Evolutionary conservation across 176 grass and related monocot genomes (phyloP).

Genomic region (Musa troglodytarum): DNA sequence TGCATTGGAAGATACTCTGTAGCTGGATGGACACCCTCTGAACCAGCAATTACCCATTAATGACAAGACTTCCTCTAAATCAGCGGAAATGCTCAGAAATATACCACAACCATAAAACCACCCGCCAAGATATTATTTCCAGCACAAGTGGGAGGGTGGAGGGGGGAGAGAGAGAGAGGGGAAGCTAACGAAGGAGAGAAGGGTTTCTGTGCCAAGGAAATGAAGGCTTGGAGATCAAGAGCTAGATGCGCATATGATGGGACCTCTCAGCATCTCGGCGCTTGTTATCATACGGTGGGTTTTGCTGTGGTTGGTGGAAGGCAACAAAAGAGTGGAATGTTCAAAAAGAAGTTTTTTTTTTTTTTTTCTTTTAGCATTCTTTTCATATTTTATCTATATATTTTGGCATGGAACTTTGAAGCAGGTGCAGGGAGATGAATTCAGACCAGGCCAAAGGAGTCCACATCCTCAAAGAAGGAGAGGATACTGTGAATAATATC

Average conservation of each 20-base stretch:
- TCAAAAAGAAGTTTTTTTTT: neutral
- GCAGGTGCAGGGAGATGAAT: neutral
- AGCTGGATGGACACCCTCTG: neutral
- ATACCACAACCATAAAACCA: neutral
- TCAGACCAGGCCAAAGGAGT: neutral
- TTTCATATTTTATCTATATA: neutral
- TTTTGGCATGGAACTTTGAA: neutral
- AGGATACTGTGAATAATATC: neutral
- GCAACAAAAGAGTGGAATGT: too few relatives aligned
- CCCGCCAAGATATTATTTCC: neutral
- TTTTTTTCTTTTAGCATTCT: neutral
- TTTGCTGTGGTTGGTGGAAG: too few relatives aligned
- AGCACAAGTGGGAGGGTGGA: neutral
- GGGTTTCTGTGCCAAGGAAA: too few relatives aligned
- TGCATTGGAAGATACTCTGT: conserved; percentile 13
- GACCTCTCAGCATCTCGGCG: neutral
- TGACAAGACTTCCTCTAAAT: neutral
- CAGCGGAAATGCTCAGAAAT: neutral
- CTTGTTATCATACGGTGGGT: too few relatives aligned
- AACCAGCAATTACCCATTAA: conserved; percentile 16
- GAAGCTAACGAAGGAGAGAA: neutral
- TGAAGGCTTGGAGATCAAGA: too few relatives aligned
- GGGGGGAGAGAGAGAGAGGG: neutral
- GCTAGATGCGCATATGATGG: neutral
- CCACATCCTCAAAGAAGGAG: neutral